These are phyloP conservation scores for Crinitomyces ghanaensis DNA, from an alignment of 805 yeast species.

Conservation along the genomic window DNA sequence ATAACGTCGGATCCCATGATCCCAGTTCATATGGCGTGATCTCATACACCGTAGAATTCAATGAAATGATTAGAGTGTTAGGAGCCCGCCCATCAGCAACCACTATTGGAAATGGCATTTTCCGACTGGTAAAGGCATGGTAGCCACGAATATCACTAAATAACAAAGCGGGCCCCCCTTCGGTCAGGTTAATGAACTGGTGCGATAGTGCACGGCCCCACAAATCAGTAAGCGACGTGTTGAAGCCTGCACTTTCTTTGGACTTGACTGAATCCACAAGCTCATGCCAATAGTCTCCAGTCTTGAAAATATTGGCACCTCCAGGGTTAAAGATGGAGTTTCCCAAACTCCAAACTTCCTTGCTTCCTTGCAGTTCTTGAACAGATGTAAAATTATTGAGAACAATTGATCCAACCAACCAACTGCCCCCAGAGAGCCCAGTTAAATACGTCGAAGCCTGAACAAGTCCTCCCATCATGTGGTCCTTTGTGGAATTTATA, in stretches of 20 bases:
- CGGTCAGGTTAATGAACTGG: constrained; percentile 44
- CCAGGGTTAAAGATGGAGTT: constrained; percentile 48
- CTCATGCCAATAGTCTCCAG: constrained; percentile 39
- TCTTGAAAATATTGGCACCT: constrained; percentile 45
- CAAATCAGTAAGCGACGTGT: constrained; percentile 57
- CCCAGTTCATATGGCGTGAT: constrained; percentile 59
- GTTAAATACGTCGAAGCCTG: constrained; percentile 58
- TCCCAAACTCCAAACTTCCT: constrained; percentile 54
- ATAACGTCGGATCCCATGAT: constrained; percentile 73
- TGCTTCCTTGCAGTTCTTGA: constrained; percentile 38
- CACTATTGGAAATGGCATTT: constrained; percentile 53
- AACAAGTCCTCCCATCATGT: constrained; percentile 59
- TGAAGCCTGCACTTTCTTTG: constrained; percentile 54
- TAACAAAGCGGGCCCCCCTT: constrained; percentile 46
- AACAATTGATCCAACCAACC: constrained; percentile 60
- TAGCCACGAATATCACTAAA: constrained; percentile 43
- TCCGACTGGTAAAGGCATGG: constrained; percentile 43
- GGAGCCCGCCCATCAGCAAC: constrained; percentile 34
- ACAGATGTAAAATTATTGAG: constrained; percentile 63
- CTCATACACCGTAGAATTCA: constrained; percentile 48
- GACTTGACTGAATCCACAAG: constrained; percentile 25
- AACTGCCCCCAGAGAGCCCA: constrained; percentile 75
- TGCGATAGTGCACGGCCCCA: constrained; percentile 68
- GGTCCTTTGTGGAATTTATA: constrained; percentile 30
- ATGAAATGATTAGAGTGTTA: constrained; percentile 38